Percentiles rank a stretch among this genome's conserved stretches.
Evolutionary conservation across 805 yeast genomes (phyloP).

Genomic region (Wickerhamiella domercqiae): DNA sequence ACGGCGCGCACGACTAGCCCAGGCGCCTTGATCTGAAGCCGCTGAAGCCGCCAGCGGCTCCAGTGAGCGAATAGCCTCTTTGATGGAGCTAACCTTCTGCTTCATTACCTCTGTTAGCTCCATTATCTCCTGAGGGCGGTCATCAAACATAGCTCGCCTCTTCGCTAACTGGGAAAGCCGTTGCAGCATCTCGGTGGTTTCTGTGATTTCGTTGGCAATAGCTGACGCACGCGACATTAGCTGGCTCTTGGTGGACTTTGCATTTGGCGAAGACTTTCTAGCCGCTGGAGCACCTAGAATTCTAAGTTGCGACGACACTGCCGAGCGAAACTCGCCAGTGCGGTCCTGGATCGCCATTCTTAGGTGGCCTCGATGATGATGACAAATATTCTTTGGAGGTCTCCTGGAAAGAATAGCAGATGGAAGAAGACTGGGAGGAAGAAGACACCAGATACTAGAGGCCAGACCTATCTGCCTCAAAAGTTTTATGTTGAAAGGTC

Average conservation of each 20-base stretch:
- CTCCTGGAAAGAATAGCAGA: too few relatives aligned
- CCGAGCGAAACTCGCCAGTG: conserved; percentile 83
- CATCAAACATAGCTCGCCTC: conserved; percentile 82
- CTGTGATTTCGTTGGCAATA: conserved; percentile 80
- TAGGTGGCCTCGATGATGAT: too few relatives aligned
- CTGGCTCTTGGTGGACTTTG: conserved; percentile 9
- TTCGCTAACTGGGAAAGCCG: conserved; percentile 76
- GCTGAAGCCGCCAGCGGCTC: conserved; percentile 37
- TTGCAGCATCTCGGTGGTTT: conserved; percentile 64
- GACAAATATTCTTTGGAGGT: too few relatives aligned
- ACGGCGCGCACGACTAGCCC: conserved; percentile 20
- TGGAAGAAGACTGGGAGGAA: too few relatives aligned
- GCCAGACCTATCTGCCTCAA: too few relatives aligned
- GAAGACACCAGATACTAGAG: too few relatives aligned
- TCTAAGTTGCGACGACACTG: conserved; percentile 63
- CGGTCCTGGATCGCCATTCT: conserved; percentile 47
- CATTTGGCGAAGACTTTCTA: not conserved
- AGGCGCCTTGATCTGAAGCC: conserved; percentile 20
- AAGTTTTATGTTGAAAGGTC: too few relatives aligned
- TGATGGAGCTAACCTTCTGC: conserved; percentile 75
- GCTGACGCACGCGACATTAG: conserved; percentile 57
- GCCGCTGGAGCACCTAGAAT: conserved; percentile 27
- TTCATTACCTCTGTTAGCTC: conserved; percentile 71
- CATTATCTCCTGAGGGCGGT: conserved; percentile 83
- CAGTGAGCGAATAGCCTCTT: conserved; percentile 47